Percentiles rank a stretch among this genome's conserved stretches.
Conservation (phyloP, 2,329 filamentous ascomycete genomes). For the Ascochyta viciae-villosae region DNA sequence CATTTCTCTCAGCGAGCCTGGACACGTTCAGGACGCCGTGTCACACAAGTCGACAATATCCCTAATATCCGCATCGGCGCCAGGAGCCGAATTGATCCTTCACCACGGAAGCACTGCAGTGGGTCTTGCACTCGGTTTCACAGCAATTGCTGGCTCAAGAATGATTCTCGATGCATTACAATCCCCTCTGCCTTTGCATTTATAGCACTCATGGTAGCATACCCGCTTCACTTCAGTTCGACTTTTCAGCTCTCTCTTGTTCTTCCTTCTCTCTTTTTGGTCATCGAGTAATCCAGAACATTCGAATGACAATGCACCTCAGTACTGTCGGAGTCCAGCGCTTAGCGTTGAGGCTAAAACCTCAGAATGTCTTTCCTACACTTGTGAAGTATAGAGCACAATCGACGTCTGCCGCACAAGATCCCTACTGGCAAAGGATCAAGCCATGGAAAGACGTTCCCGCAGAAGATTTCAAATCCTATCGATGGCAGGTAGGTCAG, state of each 20-base stretch:
- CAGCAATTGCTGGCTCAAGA: background rate
- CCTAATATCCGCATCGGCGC: background rate
- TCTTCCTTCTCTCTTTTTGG: no score
- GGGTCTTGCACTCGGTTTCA: constrained; percentile 1
- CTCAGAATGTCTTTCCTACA: background rate
- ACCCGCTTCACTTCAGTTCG: background rate
- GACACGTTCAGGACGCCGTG: background rate
- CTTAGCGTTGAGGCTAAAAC: background rate
- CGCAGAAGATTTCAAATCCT: constrained; percentile 59
- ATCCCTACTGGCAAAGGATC: constrained; percentile 60
- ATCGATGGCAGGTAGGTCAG: constrained; percentile 62
- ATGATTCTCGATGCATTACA: background rate
- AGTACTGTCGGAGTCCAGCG: background rate
- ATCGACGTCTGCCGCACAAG: constrained; percentile 21
- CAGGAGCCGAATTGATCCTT: background rate
- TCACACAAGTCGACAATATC: background rate
- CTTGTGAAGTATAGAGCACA: constrained; percentile 12
- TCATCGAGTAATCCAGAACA: background rate
- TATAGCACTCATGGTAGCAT: background rate
- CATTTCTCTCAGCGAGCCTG: background rate
- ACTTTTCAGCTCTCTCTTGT: no score
- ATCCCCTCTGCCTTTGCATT: background rate
- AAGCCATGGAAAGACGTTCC: constrained; percentile 59
- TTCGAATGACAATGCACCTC: constrained; percentile 9
- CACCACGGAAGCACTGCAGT: constrained; percentile 2